phyloP scores from a whole-genome alignment of 345 rosid genomes.

The Luvunga scandens region DNA sequence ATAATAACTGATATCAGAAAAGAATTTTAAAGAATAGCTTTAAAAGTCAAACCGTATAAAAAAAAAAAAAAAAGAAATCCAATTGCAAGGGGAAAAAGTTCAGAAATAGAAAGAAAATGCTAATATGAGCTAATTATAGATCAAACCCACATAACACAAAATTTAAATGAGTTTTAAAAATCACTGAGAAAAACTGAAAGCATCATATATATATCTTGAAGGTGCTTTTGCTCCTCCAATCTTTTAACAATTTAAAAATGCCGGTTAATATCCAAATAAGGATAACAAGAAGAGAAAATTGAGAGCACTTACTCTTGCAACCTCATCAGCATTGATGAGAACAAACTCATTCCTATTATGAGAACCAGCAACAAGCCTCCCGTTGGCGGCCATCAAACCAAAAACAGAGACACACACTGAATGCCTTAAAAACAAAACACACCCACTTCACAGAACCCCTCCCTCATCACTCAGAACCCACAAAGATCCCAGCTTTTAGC shows the following conservation, averaged over 20 bases:
- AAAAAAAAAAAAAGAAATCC: no score
- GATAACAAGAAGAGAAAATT: background rate
- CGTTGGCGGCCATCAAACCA: slow-evolving; percentile 57
- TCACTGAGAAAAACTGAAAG: background rate
- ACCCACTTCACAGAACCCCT: slow-evolving; percentile 16
- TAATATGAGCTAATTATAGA: background rate
- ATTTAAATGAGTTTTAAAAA: background rate
- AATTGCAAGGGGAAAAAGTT: background rate
- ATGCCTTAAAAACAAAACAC: slow-evolving; percentile 12
- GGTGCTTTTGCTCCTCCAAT: background rate
- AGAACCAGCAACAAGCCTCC: slow-evolving; percentile 88
- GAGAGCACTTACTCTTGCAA: slow-evolving; percentile 52
- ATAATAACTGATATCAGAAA: background rate
- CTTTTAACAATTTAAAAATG: background rate
- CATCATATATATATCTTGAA: background rate
- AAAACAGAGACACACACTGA: background rate
- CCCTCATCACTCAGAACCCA: slow-evolving; percentile 23
- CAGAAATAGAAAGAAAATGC: background rate
- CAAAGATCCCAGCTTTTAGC: slow-evolving; percentile 12
- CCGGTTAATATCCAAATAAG: background rate
- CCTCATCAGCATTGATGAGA: slow-evolving; percentile 77
- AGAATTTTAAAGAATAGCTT: background rate
- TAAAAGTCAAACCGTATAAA: no score
- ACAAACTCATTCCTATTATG: slow-evolving; percentile 88
- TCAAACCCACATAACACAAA: background rate